Evolutionary conservation across 768 basidiomycete species (phyloP), one percentile per base, ranked within the genome.

Genomic region (Lentinula edodes): DNA sequence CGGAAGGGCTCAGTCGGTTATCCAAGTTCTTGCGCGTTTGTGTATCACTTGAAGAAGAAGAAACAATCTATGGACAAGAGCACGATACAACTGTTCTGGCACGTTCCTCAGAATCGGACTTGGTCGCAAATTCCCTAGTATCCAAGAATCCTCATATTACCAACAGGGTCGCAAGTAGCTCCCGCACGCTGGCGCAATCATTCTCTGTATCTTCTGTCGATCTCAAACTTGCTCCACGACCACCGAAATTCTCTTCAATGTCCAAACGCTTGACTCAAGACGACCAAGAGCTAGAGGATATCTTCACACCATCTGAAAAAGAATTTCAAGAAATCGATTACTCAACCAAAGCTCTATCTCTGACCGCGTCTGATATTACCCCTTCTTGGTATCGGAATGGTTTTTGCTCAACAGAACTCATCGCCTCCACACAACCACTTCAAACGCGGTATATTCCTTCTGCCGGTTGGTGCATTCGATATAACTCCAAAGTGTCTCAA

Each of bases 381-480:
- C 48, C 58, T 43, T 58, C 56, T 36, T 48, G 43, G 32, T 50
- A 23, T 46, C 46, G 28, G 6, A 39, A 59, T 20, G 45, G 36
- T 16, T 32, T 56, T 56, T 16, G 5, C 20, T 50, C 46, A 8
- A 36, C 48, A n/a, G 58, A 48, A 8, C 48, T 64, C 28, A 60
- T 56, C 12, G 34, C 58, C 34, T 34, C 58, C 6, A 36, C 12
- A 42, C 58, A 59, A 20, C 65, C 58, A 13, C 58, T 68, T 32
- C 71, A 78, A 61, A 77, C 75, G 4, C 73, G 77, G 32, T 80
- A 73, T 61, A 73, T 78, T 46, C 72, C 76, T 2, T 71, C 71
- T 8, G 66, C 75, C 5, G 78, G 78, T 7, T 80, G 78, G 78
- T 79, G 78, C 60, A 73, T 80, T 58, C 72, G 78, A 52, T 72